A percentile compares a stretch with the other conserved stretches of the same genome.
Evolutionary conservation across 2,329 filamentous ascomycete species (phyloP).

Genomic region (Aspergillus viridinutans): DNA sequence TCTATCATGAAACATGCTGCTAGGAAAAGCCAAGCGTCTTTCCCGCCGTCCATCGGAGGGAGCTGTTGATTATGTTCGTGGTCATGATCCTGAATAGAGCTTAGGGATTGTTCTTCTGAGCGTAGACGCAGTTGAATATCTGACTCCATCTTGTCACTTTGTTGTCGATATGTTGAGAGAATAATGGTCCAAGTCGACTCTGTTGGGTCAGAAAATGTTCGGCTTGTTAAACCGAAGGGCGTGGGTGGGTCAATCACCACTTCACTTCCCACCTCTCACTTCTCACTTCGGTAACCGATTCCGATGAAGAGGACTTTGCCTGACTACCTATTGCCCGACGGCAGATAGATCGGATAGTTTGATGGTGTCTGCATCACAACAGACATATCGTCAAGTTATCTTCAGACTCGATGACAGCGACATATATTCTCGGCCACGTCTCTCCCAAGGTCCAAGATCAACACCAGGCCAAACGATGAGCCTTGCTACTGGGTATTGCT

Average conservation of each 20-base stretch:
- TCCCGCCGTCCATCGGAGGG: conserved; percentile 36
- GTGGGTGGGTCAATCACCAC: conserved; percentile 2
- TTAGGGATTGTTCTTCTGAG: neutral
- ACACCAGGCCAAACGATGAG: too few species aligned
- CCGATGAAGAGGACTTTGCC: too few species aligned
- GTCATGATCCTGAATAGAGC: neutral
- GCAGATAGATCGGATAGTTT: too few species aligned
- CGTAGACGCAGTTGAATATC: neutral
- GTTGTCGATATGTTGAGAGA: neutral
- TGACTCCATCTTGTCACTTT: neutral
- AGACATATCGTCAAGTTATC: too few species aligned
- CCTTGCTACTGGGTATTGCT: too few species aligned
- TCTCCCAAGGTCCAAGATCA: too few species aligned
- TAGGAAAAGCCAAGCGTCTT: conserved; percentile 45
- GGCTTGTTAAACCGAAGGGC: neutral
- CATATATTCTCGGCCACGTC: too few species aligned
- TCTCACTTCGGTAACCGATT: too few species aligned
- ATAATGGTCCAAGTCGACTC: neutral
- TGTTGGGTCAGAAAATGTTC: neutral
- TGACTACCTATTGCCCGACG: too few species aligned
- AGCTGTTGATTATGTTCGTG: conserved; percentile 15
- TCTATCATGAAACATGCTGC: conserved; percentile 51
- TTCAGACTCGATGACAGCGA: too few species aligned
- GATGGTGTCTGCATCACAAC: too few species aligned
- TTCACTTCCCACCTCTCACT: too few species aligned